Base-by-base conservation (phyloP, 2,329 filamentous ascomycete genomes). In the Chrysoporthe puriensis region DNA sequence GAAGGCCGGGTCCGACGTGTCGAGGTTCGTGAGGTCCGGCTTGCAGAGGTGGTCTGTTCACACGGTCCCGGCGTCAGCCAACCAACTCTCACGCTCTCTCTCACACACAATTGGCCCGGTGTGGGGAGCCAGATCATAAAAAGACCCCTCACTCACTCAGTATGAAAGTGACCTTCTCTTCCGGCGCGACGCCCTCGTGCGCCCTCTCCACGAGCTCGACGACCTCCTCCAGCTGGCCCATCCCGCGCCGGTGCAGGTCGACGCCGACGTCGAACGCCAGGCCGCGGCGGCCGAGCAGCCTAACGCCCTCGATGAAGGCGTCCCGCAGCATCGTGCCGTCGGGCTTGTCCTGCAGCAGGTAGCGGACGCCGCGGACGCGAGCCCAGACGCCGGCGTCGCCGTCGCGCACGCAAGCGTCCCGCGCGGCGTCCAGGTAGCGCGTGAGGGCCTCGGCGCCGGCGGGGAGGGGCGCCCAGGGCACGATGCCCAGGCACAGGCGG, bases 381-480 rank as follows among this genome's bases (percentile, higher is more conserved):
- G 74, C 73, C 89, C 88, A 96, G 18, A 86, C 84, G 58, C 77
- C 76, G 54, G 84, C 81, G 1, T 90, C 91, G 0, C 90, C 89
- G 18, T 68, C 62, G 40, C 66, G 34, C 11, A 18, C 40, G n/a
- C 68, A 69, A 64, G 81, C 81, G 70, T 87, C 80, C 75, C 88
- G 81, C 2, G 88, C 91, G 18, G 83, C 75, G 0, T 78, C 78
- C 6, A 97, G 81, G 77, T 96, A 97, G 70, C 79, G 78, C 70
- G 86, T 80, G 75, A 97, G 79, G 0, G 83, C 84, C 6, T 77
- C 81, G 0, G 84, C 76, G 0, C 91, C 88, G 54, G 88, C 87
- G 11, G 91, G 86, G 61, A 97, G 76, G 0, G 94, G 94, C n/a
- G 93, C 94, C 92, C 93, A 97, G 1, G 93, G 89, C 4, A 97